Evolutionary conservation across 345 rosid genomes (phyloP).

Genomic region (Excoecaria cochinchinensis): DNA sequence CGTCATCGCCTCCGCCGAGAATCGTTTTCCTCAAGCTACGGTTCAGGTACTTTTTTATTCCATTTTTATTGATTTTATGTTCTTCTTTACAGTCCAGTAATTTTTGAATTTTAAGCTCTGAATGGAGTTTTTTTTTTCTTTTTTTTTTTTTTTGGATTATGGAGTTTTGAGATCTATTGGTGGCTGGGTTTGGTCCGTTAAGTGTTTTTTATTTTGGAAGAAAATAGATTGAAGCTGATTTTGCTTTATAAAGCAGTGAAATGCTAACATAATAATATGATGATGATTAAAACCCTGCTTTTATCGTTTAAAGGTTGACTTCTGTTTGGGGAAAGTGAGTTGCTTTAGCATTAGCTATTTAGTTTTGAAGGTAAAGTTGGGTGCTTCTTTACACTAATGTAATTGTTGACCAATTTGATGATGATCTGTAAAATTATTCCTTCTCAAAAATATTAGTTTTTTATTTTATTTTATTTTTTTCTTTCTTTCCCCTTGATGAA

Average conservation of each 20-base stretch:
- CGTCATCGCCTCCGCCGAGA: slow-evolving; percentile 77
- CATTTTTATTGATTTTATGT: neutral
- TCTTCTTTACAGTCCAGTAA: neutral
- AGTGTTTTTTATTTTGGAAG: neutral
- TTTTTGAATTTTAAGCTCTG: neutral
- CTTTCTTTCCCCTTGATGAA: neutral
- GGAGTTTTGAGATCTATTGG: slow-evolving; percentile 5
- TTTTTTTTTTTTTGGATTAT: neutral
- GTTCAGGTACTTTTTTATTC: slow-evolving; percentile 40
- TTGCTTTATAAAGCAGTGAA: slow-evolving; percentile 5
- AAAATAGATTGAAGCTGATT: neutral
- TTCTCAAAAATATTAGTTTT: too few species aligned
- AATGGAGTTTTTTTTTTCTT: neutral
- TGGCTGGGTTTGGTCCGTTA: neutral
- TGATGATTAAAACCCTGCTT: slow-evolving; percentile 5
- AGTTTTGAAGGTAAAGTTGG: slow-evolving; percentile 11
- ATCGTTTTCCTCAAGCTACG: slow-evolving; percentile 58
- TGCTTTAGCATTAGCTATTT: neutral
- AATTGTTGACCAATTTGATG: neutral
- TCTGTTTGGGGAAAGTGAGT: slow-evolving; percentile 1
- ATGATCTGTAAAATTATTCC: neutral
- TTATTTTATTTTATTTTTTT: too few species aligned
- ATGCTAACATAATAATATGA: neutral
- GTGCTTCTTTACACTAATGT: neutral
- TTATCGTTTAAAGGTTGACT: slow-evolving; percentile 13